Evolutionary conservation across 352 stramenopile species (phyloP).

Genomic region (Globisporangium nodosum): DNA sequence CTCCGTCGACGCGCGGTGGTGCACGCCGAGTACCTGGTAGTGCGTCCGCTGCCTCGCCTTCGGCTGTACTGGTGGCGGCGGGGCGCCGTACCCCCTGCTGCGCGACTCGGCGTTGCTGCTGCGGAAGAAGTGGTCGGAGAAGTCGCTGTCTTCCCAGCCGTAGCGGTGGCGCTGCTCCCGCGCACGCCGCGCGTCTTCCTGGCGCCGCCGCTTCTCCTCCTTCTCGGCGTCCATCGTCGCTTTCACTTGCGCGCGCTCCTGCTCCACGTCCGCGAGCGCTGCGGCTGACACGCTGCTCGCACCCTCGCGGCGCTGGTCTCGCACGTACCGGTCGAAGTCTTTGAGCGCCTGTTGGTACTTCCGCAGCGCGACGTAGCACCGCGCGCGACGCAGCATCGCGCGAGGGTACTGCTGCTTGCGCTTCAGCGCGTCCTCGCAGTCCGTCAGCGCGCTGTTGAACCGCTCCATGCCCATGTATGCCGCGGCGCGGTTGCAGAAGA

Average conservation of each 20-base stretch:
- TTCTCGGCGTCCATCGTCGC: constrained; percentile 35
- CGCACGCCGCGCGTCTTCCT: constrained; percentile 36
- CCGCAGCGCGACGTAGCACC: constrained; percentile 56
- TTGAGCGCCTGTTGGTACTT: constrained; percentile 55
- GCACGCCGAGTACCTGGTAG: constrained; percentile 78
- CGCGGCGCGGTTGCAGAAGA: constrained; percentile 80
- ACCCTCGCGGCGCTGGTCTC: constrained; percentile 27
- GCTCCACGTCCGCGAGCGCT: constrained; percentile 25
- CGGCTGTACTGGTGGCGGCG: not conserved
- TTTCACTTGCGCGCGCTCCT: constrained; percentile 46
- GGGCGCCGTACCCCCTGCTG: not conserved
- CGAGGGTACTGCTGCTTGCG: constrained; percentile 54
- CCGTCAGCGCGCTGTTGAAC: constrained; percentile 57
- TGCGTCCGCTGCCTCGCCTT: constrained; percentile 39
- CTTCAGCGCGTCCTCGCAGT: constrained; percentile 70
- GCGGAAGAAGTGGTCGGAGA: constrained; percentile 40
- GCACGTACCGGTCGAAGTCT: constrained; percentile 75
- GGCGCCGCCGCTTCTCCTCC: constrained; percentile 31
- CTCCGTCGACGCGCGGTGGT: constrained; percentile 40
- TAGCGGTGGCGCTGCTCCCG: constrained; percentile 30
- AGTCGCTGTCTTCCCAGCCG: constrained; percentile 42
- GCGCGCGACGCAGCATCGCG: constrained; percentile 57
- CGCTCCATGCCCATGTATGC: constrained; percentile 69
- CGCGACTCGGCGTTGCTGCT: not conserved
- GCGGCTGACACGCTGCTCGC: constrained; percentile 6